phyloP scores from a whole-genome alignment of 2,329 filamentous ascomycete genomes.

The Neocucurbitaria cava region DNA sequence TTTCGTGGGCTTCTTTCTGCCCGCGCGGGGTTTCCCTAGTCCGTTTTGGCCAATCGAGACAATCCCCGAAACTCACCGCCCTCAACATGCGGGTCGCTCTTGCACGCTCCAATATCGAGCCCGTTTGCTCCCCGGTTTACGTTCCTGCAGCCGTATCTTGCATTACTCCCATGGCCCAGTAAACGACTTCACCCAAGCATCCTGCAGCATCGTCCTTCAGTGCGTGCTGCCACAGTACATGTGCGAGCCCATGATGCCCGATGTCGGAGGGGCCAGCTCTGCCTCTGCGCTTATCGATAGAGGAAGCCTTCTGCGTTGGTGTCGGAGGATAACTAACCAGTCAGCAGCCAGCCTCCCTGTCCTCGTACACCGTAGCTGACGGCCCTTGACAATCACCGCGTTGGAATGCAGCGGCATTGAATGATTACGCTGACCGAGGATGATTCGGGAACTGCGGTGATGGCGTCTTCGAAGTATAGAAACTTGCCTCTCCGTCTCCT shows the following conservation, averaged over 20 bases:
- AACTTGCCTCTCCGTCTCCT: background rate
- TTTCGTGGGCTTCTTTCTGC: slow-evolving; percentile 30
- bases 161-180: background rate
- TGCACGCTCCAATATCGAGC: background rate
- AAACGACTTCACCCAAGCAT: background rate
- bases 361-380: background rate
- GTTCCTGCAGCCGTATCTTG: background rate
- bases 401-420: background rate
- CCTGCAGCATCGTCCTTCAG: background rate
- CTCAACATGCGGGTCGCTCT: background rate
- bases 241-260: background rate
- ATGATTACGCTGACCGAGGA: background rate
- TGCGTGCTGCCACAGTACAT: background rate
- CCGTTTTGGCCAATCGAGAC: background rate
- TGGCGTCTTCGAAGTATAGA: no score
- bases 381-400: background rate
- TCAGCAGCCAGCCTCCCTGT: background rate
- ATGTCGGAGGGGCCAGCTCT: background rate
- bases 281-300: background rate
- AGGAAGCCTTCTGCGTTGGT: background rate
- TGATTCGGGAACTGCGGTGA: background rate
- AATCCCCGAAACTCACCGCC: slow-evolving; percentile 1
- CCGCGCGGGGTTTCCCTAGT: slow-evolving; percentile 29
- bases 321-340: background rate
- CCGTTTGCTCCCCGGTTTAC: background rate